Percentiles rank a stretch among this genome's conserved stretches.
Conservation (phyloP, 2,329 filamentous ascomycete genomes). For the Aureobasidium sp. region DNA sequence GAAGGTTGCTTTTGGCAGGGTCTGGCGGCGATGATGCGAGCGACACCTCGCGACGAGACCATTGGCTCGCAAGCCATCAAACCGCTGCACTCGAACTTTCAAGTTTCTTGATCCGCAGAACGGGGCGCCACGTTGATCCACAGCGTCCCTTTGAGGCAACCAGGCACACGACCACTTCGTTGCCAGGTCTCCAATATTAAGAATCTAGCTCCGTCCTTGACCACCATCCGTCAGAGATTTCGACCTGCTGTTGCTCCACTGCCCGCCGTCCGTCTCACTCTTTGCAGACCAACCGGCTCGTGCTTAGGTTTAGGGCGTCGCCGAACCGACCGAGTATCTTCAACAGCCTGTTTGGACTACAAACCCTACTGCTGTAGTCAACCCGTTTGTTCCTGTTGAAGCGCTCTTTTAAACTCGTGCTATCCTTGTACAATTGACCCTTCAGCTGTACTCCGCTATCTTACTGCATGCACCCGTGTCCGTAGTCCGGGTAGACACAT, state of each 20-base stretch:
- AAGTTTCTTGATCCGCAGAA: neutral
- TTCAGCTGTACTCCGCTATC: neutral
- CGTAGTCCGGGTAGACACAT: neutral
- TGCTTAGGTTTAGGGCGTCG: neutral
- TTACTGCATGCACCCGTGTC: neutral
- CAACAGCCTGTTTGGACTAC: neutral
- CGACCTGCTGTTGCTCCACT: neutral
- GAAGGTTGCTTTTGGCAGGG: conserved; percentile 1
- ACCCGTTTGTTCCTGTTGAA: neutral
- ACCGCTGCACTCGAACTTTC: neutral
- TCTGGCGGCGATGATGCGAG: neutral
- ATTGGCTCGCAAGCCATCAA: neutral
- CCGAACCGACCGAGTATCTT: neutral
- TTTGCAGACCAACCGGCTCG: neutral
- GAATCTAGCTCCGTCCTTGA: neutral
- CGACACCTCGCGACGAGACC: neutral
- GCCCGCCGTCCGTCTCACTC: neutral
- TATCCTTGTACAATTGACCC: neutral
- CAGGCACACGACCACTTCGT: neutral
- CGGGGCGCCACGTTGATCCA: neutral
- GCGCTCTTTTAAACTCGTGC: neutral
- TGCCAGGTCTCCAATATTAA: neutral
- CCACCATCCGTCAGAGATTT: neutral
- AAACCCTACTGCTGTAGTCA: neutral
- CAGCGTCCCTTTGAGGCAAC: neutral